Conservation (phyloP, 257 asterid species). For the Lithospermum erythrorhizon region DNA sequence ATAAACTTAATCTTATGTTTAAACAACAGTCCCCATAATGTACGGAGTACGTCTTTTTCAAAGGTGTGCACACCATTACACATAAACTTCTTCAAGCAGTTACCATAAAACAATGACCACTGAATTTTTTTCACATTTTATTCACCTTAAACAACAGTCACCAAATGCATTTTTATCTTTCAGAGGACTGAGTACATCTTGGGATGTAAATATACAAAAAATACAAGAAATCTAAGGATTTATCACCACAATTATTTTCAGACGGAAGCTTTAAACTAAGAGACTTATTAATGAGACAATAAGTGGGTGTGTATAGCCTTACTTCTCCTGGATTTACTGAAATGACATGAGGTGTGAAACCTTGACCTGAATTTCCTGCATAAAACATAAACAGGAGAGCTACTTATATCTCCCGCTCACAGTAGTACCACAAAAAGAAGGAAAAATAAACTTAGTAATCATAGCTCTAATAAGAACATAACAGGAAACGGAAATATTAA, state of each 20-base stretch:
- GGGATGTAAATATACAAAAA: neutral
- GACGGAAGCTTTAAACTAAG: neutral
- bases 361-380: slow-evolving; percentile 24
- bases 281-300: neutral
- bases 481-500: neutral
- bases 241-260: neutral
- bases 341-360: slow-evolving; percentile 43
- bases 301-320: slow-evolving; percentile 12
- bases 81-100: too few species aligned
- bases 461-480: too few species aligned
- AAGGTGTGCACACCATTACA: neutral
- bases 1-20: too few species aligned
- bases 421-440: too few species aligned
- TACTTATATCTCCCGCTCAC: too few species aligned
- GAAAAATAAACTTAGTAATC: too few species aligned
- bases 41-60: neutral
- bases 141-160: too few species aligned
- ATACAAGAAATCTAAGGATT: neutral
- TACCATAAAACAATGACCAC: too few species aligned
- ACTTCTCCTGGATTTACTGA: slow-evolving; percentile 50
- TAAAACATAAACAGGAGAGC: too few species aligned
- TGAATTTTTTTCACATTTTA: too few species aligned
- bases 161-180: too few species aligned
- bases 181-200: neutral
- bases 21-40: too few species aligned